A percentile compares a stretch with the other conserved stretches of the same genome.
phyloP scores from a whole-genome alignment of 305 asterid species.

The Galium porrigens region DNA sequence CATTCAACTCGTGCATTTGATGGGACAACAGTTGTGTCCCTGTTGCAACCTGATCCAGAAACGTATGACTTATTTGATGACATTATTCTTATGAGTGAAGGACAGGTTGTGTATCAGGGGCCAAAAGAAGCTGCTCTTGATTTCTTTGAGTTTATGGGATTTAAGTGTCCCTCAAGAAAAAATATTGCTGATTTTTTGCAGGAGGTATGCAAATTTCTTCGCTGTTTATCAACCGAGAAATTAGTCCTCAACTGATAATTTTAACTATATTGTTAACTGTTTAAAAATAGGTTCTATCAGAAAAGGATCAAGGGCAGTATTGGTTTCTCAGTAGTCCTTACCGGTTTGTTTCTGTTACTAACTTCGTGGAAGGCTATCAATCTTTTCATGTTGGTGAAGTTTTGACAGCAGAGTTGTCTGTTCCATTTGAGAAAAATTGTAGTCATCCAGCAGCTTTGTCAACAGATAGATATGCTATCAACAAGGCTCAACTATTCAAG shows the following conservation, averaged over 20 bases:
- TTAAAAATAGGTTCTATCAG: slow-evolving; percentile 49
- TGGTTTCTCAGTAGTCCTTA: slow-evolving; percentile 49
- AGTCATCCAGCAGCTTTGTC: slow-evolving; percentile 83
- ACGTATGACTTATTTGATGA: slow-evolving; percentile 80
- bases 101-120: slow-evolving; percentile 82
- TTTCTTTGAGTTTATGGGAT: slow-evolving; percentile 69
- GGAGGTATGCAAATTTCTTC: slow-evolving; percentile 42
- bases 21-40: slow-evolving; percentile 58
- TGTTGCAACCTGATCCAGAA: slow-evolving; percentile 88
- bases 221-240: slow-evolving; percentile 7
- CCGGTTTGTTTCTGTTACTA: slow-evolving; percentile 39
- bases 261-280: slow-evolving; percentile 11
- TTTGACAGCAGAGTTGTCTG: slow-evolving; percentile 38
- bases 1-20: slow-evolving; percentile 59
- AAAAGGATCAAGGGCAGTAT: slow-evolving; percentile 79
- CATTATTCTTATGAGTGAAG: slow-evolving; percentile 65
- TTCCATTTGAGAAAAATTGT: slow-evolving; percentile 57
- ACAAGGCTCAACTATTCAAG: slow-evolving; percentile 49
- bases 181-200: slow-evolving; percentile 86
- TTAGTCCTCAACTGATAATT: not conserved
- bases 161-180: slow-evolving; percentile 67
- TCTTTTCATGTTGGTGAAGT: slow-evolving; percentile 41
- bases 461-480: slow-evolving; percentile 47
- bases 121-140: slow-evolving; percentile 52
- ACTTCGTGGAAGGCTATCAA: slow-evolving; percentile 55